Percentiles rank a stretch among this genome's conserved stretches.
Conservation (phyloP, 2,329 filamentous ascomycete genomes). For the Fusarium proliferatum region DNA sequence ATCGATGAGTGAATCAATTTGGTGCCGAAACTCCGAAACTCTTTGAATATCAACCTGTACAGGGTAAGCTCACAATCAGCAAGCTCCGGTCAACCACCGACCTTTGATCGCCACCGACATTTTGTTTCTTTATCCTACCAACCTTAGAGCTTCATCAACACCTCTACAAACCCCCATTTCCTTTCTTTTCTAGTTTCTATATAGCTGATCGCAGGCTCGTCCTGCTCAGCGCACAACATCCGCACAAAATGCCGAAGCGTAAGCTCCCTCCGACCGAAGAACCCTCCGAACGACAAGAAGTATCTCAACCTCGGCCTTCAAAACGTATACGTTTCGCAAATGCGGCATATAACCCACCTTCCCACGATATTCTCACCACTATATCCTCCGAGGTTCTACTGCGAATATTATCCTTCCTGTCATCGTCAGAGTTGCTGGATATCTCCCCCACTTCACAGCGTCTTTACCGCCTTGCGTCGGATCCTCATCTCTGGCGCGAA, state of each 20-base stretch:
- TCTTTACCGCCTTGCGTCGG: slow-evolving; percentile 77
- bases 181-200: not conserved
- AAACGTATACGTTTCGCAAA: slow-evolving; percentile 41
- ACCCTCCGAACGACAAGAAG: slow-evolving; percentile 1
- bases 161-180: not conserved
- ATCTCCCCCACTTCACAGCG: slow-evolving; percentile 76
- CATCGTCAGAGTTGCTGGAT: slow-evolving; percentile 73
- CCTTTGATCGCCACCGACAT: slow-evolving; percentile 42
- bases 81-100: slow-evolving; percentile 15
- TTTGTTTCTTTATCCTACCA: slow-evolving; percentile 21
- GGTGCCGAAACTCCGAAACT: not conserved
- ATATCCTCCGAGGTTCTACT: slow-evolving; percentile 91
- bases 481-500: slow-evolving; percentile 91
- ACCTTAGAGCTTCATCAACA: not conserved
- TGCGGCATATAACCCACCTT: slow-evolving; percentile 14
- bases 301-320: slow-evolving; percentile 17
- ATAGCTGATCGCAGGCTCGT: slow-evolving; percentile 15
- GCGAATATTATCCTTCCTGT: slow-evolving; percentile 82
- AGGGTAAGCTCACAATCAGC: slow-evolving; percentile 31
- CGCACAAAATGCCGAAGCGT: slow-evolving; percentile 43
- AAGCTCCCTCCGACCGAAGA: slow-evolving; percentile 29
- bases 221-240: slow-evolving; percentile 16
- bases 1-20: not conserved
- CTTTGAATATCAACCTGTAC: not conserved
- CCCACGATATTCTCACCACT: slow-evolving; percentile 71